Evolutionary conservation across 1,284 basidiomycete species (phyloP).

Genomic region (Porogramme epimiltina): DNA sequence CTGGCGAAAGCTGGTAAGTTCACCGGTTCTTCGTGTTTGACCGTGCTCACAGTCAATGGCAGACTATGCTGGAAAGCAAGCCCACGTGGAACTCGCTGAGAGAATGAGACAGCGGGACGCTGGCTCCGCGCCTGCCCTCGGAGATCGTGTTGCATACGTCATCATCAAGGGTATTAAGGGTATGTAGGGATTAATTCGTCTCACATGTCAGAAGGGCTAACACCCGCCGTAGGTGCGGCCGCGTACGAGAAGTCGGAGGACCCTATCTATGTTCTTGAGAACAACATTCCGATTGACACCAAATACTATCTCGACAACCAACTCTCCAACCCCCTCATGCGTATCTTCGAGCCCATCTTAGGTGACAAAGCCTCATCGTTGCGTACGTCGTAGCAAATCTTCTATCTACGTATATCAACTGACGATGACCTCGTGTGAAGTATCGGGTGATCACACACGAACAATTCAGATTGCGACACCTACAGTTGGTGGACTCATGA

Average conservation of each 20-base stretch:
- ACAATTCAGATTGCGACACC: slow-evolving; percentile 94
- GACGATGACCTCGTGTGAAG: slow-evolving; percentile 47
- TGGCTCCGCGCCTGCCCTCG: slow-evolving; percentile 88
- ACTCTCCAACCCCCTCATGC: slow-evolving; percentile 91
- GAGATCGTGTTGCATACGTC: slow-evolving; percentile 96
- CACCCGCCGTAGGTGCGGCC: slow-evolving; percentile 70
- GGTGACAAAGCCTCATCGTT: slow-evolving; percentile 87
- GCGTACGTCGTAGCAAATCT: slow-evolving; percentile 61
- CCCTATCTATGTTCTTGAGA: slow-evolving; percentile 92
- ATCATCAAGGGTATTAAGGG: slow-evolving; percentile 96
- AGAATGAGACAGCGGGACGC: slow-evolving; percentile 95
- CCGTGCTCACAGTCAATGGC: background rate
- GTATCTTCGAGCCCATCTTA: slow-evolving; percentile 97
- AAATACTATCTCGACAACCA: slow-evolving; percentile 97
- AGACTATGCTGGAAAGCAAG: slow-evolving; percentile 92
- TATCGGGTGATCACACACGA: slow-evolving; percentile 91
- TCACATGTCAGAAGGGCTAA: background rate
- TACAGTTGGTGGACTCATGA: slow-evolving; percentile 93
- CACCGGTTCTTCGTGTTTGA: background rate
- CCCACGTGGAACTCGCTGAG: slow-evolving; percentile 92
- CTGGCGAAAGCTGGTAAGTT: slow-evolving; percentile 61
- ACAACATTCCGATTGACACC: slow-evolving; percentile 96
- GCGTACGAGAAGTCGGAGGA: slow-evolving; percentile 98
- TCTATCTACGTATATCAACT: background rate
- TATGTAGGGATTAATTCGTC: slow-evolving; percentile 30